A percentile compares a stretch with the other conserved stretches of the same genome.
phyloP scores from a whole-genome alignment of 805 yeast genomes.

The Starmerella sp. region DNA sequence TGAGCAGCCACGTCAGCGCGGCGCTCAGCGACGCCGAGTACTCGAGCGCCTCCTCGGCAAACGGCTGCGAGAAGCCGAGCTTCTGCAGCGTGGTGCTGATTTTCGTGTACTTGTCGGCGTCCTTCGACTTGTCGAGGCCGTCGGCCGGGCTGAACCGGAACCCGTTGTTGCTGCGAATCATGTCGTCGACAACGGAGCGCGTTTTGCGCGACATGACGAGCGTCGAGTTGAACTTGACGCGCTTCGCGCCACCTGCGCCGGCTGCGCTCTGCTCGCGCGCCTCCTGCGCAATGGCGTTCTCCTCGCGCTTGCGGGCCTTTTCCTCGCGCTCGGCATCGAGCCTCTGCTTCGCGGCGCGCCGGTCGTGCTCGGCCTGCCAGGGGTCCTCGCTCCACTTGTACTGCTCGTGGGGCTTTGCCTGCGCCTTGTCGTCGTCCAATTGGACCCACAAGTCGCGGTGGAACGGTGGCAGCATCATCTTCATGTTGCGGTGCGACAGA shows the following conservation, averaged over 20 bases:
- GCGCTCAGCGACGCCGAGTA: conserved; percentile 41
- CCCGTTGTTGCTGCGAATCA: conserved; percentile 36
- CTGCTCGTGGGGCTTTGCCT: conserved; percentile 24
- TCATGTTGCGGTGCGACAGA: conserved; percentile 68
- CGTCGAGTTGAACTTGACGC: conserved; percentile 30
- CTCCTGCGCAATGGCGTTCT: conserved; percentile 12
- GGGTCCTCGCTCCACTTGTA: conserved; percentile 44
- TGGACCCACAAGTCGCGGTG: conserved; percentile 71
- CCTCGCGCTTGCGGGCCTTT: conserved; percentile 9
- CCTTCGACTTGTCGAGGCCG: conserved; percentile 11
- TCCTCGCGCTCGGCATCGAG: conserved; percentile 8
- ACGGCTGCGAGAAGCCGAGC: conserved; percentile 60
- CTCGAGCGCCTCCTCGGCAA: conserved; percentile 58
- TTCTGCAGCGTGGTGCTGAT: conserved; percentile 29
- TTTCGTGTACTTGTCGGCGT: conserved; percentile 7
- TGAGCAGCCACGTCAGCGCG: conserved; percentile 63
- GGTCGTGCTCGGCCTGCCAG: conserved; percentile 54
- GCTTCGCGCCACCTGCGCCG: neutral
- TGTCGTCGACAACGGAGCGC: conserved; percentile 50
- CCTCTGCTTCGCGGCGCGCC: conserved; percentile 27
- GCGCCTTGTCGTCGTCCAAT: conserved; percentile 48
- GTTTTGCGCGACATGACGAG: conserved; percentile 55
- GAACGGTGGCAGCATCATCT: conserved; percentile 75
- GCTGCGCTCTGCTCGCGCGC: neutral
- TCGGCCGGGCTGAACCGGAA: conserved; percentile 33